A percentile compares a stretch with the other conserved stretches of the same genome.
Conservation (phyloP, 108 stramenopile genomes). For the Bacterosira constricta region DNA sequence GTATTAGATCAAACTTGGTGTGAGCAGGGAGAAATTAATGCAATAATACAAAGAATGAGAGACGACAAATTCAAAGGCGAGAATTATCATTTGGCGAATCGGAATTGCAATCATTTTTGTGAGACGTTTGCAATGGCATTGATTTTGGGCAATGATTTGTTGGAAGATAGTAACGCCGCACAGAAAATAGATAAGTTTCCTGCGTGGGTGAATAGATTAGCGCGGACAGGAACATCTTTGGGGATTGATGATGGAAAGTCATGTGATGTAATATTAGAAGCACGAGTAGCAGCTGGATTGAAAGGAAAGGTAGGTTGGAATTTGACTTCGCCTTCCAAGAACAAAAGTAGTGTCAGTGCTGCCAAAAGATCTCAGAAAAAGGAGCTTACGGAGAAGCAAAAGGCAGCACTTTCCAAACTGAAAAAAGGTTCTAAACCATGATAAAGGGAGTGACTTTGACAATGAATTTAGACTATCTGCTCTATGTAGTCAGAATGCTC, state of each 20-base stretch:
- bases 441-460: too few relatives aligned
- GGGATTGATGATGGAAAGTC: slow-evolving; percentile 34
- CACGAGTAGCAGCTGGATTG: slow-evolving; percentile 33
- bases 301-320: slow-evolving; percentile 45
- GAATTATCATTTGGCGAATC: slow-evolving; percentile 45
- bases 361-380: slow-evolving; percentile 40
- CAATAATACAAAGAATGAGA: slow-evolving; percentile 38
- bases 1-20: slow-evolving; percentile 38
- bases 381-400: slow-evolving; percentile 49
- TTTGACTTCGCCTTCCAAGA: slow-evolving; percentile 7
- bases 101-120: slow-evolving; percentile 60
- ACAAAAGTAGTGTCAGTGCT: neutral
- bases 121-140: slow-evolving; percentile 49
- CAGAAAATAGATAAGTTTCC: slow-evolving; percentile 36
- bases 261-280: slow-evolving; percentile 42
- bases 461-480: too few relatives aligned
- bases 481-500: neutral
- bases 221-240: slow-evolving; percentile 34
- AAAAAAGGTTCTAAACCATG: slow-evolving; percentile 13
- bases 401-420: slow-evolving; percentile 37
- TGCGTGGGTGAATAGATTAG: slow-evolving; percentile 50
- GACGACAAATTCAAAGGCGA: slow-evolving; percentile 38
- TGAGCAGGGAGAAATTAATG: slow-evolving; percentile 42
- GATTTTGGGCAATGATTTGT: slow-evolving; percentile 27
- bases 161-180: slow-evolving; percentile 11